Evolutionary conservation across 1,284 basidiomycete species (phyloP), one percentile per base, ranked within the genome.

Genomic region (Agroathelia rolfsii): DNA sequence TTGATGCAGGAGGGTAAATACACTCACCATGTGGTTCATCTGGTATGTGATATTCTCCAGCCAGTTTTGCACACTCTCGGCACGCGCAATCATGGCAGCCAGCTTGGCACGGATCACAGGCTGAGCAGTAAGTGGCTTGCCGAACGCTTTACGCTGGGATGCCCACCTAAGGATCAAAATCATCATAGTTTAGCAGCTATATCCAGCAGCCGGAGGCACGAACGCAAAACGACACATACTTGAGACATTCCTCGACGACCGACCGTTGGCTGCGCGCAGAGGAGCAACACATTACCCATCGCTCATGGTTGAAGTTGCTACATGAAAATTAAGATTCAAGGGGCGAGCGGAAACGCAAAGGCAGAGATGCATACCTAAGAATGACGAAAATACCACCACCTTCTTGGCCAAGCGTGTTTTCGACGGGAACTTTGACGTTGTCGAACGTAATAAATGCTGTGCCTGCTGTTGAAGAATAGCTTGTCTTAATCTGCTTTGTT

Each of bases 381-480:
- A 89, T 82, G 45, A 90, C 83, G 46, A 78, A 76, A 36, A 93
- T 70, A 27, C 88, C 89, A 35, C 76, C 74, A 37, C 83, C 80
- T 50, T 88, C 87, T 43, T 77, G 68, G 11, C 89, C 89, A 25
- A 95, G 72, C 17, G 87, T 82, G 59, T 93, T 83, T 49, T 76
- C 79, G n/a, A 81, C 67, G 5, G 88, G 88, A 1, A 90, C 85
- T 47, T 75, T 74, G 42, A 88, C 85, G 43, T 92, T 82, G 54
- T 90, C 84, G 48, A 89, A 92, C 0, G 82, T 89, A 45, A 93
- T 69, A 52, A 77, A 92, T 5, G 84, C 85, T 1, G 87, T 92
- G 6, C 86, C 85, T 2, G 85, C 81, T 3, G 81, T 59, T 3
- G 73, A 40, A 2, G 81, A 85, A 56, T 89, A 87, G 24, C 74